Evolutionary conservation across 2,329 filamentous ascomycete species (phyloP), one percentile per base, ranked within the genome.

Genomic region (Neonectria ditissima): DNA sequence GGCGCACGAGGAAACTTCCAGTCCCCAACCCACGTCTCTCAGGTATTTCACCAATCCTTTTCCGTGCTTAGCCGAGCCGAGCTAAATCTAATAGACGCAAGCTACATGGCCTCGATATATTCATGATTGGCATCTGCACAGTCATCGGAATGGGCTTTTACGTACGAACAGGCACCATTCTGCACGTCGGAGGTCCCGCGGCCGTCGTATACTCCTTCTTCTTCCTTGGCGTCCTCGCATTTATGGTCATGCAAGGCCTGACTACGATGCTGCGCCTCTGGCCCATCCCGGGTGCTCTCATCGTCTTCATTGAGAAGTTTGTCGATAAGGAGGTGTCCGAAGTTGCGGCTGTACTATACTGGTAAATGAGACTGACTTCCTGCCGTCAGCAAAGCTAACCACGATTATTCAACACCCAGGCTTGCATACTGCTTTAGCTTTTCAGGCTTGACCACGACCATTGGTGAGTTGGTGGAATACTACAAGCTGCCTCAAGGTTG

Each of bases 151-250:
- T 54, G 51, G 51, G 51, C 18, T 54, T 41, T n/a, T 54, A 54
- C 20, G 18, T 54, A 4, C 22, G 20, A 7, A 41, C 32, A 14
- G 51, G 51, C 32, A 54, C n/a, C 16, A 24, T 54, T 30, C 20
- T 54, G 51, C 16, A 30, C 9, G 24, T 28, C 7, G 51, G 51
- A 9, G 51, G 51, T 24, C 32, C 51, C n/a, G 51, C n/a, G 4
- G 51, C 51, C 6, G 51, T 54, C 6, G 20, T 41, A 3, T 54
- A 54, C 18, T 55, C 55, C 58, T 66, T 57, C 47, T 30, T 44
- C 28, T 59, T 32, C 43, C 65, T 59, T 50, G 59, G 51, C 16
- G 3, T 54, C 14, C 34, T 54, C 8, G 7, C 51, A 3, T 54
- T 11, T 3, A 41, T 54, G 51, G 26, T 54, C 16, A 43, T 43